Evolutionary conservation across 2,329 filamentous ascomycete genomes (phyloP).

Genomic region (Penicillium sp.): DNA sequence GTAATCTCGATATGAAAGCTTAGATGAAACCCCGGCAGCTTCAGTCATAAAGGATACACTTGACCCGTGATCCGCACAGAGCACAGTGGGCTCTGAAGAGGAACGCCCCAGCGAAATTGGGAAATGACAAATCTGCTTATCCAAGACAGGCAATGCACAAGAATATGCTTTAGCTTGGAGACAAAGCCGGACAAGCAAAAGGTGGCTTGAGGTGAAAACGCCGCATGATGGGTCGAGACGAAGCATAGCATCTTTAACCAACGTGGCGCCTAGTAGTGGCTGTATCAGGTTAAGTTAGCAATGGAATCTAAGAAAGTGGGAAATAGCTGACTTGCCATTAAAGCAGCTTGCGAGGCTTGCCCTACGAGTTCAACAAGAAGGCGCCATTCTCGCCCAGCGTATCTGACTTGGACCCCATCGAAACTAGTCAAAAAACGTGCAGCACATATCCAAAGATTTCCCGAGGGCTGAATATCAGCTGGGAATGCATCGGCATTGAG

Average conservation of each 20-base stretch:
- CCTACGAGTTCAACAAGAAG: conserved; percentile 37
- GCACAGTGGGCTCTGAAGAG: conserved; percentile 21
- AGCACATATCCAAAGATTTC: conserved; percentile 51
- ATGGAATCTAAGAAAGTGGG: conserved; percentile 4
- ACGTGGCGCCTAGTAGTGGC: conserved; percentile 40
- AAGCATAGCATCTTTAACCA: conserved; percentile 45
- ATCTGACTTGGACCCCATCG: conserved; percentile 45
- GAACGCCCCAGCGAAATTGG: conserved; percentile 29
- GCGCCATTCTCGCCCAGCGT: conserved; percentile 42
- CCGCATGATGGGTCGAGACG: conserved; percentile 44
- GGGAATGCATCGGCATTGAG: conserved; percentile 34
- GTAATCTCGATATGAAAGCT: conserved; percentile 41
- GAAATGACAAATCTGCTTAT: conserved; percentile 44
- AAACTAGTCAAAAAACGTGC: conserved; percentile 55
- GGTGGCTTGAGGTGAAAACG: conserved; percentile 46
- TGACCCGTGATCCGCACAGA: conserved; percentile 33
- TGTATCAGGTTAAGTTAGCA: conserved; percentile 23
- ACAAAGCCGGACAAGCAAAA: conserved; percentile 42
- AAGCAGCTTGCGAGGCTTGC: conserved; percentile 32
- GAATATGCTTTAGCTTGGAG: conserved; percentile 42
- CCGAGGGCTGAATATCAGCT: conserved; percentile 44
- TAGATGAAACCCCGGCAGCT: conserved; percentile 40
- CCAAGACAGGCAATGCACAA: conserved; percentile 41
- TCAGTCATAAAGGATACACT: conserved; percentile 37
- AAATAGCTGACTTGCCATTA: conserved; percentile 30